A percentile compares a stretch with the other conserved stretches of the same genome.
Evolutionary conservation across 2,329 filamentous ascomycete species (phyloP).

Genomic region (Ploettnerulaceae sp.): DNA sequence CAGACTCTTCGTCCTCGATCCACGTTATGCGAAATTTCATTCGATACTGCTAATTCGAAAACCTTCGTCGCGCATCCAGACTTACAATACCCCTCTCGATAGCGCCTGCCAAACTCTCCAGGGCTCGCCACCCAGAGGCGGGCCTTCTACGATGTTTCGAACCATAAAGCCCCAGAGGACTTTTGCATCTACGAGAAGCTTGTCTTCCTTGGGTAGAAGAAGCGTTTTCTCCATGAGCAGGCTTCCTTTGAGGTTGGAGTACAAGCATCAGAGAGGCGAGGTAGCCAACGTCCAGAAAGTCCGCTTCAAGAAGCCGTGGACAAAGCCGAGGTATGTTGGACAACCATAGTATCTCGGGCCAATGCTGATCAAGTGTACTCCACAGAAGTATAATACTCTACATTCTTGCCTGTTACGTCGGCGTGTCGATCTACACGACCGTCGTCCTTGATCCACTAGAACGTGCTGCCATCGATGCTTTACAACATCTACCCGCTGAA

Average conservation of each 20-base stretch:
- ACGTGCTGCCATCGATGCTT: constrained; percentile 32
- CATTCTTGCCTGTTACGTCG: constrained; percentile 34
- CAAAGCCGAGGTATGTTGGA: constrained; percentile 18
- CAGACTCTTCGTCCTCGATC: too few relatives aligned
- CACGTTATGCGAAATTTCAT: too few relatives aligned
- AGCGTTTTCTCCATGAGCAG: constrained; percentile 25
- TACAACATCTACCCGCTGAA: constrained; percentile 41
- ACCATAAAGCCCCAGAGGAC: constrained; percentile 19
- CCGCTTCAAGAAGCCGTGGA: constrained; percentile 20
- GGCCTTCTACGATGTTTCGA: constrained; percentile 30
- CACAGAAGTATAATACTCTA: constrained; percentile 29
- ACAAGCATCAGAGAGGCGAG: constrained; percentile 20
- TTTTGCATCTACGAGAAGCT: constrained; percentile 19
- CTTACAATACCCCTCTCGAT: too few relatives aligned
- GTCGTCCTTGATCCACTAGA: constrained; percentile 45
- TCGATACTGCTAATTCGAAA: too few relatives aligned
- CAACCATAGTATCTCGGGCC: background rate
- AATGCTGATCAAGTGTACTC: background rate
- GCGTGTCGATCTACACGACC: constrained; percentile 42
- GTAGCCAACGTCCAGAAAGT: constrained; percentile 25
- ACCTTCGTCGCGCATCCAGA: too few relatives aligned
- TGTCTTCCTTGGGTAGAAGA: constrained; percentile 14
- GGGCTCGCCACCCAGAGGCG: constrained; percentile 29
- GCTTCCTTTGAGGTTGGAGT: constrained; percentile 25
- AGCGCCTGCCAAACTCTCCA: background rate